phyloP scores from a whole-genome alignment of 169 alveolate species.

The Eimeria acervulina region DNA sequence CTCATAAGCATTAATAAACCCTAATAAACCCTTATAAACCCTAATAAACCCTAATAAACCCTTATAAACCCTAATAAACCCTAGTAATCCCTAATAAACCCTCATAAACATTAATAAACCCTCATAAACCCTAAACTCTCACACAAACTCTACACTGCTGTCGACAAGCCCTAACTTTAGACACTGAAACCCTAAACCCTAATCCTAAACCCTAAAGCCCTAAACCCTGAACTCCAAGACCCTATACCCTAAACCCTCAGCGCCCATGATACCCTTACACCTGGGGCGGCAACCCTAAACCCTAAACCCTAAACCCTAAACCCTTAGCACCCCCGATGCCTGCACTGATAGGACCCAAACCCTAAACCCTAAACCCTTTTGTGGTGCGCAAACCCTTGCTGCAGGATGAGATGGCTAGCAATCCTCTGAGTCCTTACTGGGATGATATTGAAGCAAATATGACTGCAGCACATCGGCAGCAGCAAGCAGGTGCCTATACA shows the following conservation, averaged over 20 bases:
- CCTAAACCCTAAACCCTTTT: too few relatives aligned
- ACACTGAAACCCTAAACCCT: too few relatives aligned
- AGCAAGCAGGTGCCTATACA: constrained; percentile 30
- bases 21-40: too few relatives aligned
- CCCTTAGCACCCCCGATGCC: too few relatives aligned
- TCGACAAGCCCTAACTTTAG: neutral
- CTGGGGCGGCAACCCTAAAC: neutral
- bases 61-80: too few relatives aligned
- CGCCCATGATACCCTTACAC: neutral
- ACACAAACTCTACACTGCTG: neutral
- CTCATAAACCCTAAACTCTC: neutral
- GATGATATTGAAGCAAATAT: neutral
- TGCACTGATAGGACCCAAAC: neutral
- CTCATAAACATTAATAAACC: neutral
- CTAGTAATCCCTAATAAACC: too few relatives aligned
- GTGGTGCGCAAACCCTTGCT: neutral
- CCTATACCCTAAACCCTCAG: too few relatives aligned
- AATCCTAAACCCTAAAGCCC: too few relatives aligned
- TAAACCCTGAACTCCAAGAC: too few relatives aligned
- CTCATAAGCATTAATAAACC: too few relatives aligned
- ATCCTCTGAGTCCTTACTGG: constrained; percentile 26
- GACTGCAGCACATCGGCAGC: constrained; percentile 12
- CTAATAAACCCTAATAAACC: too few relatives aligned
- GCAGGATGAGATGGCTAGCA: constrained; percentile 47
- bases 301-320: too few relatives aligned